These are phyloP conservation scores for Platanus orientalis DNA, from an alignment of 164 flowering plant genomes.

Conservation along the genomic window DNA sequence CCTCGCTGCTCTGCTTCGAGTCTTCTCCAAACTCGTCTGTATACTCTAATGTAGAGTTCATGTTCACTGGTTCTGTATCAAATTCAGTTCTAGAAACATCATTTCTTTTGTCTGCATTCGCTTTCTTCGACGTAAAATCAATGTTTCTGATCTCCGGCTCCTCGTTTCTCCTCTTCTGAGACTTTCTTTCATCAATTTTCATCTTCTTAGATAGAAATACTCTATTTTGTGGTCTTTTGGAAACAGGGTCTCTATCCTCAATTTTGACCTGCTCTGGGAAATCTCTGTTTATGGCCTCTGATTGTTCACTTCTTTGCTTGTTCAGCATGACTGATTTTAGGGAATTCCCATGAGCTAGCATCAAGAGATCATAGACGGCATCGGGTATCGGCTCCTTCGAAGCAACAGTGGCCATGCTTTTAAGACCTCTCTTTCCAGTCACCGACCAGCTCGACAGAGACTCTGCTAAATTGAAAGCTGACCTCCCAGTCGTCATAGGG, in stretches of 20 bases:
- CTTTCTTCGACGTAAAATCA: background rate
- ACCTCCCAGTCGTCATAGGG: background rate
- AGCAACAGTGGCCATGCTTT: background rate
- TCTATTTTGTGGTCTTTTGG: too few species aligned
- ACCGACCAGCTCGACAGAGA: constrained; percentile 26
- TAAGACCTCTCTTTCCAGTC: constrained; percentile 38
- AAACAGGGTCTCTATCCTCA: too few species aligned
- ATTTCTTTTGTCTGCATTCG: background rate
- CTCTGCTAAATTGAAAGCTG: constrained; percentile 13
- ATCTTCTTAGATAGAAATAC: background rate
- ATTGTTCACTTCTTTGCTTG: constrained; percentile 10
- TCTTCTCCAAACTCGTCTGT: background rate
- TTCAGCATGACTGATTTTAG: too few species aligned
- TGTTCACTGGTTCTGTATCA: background rate
- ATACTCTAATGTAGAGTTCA: background rate
- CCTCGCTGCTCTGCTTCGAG: background rate
- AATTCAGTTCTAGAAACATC: background rate
- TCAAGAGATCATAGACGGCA: constrained; percentile 23
- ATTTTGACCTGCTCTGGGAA: background rate
- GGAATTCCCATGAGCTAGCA: constrained; percentile 19
- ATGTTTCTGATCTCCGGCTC: too few species aligned
- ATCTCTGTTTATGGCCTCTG: background rate
- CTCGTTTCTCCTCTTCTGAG: too few species aligned
- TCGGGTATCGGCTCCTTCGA: background rate
- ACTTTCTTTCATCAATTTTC: background rate